phyloP scores from a whole-genome alignment of 1,284 basidiomycete species.

The Pterulicium gracile region DNA sequence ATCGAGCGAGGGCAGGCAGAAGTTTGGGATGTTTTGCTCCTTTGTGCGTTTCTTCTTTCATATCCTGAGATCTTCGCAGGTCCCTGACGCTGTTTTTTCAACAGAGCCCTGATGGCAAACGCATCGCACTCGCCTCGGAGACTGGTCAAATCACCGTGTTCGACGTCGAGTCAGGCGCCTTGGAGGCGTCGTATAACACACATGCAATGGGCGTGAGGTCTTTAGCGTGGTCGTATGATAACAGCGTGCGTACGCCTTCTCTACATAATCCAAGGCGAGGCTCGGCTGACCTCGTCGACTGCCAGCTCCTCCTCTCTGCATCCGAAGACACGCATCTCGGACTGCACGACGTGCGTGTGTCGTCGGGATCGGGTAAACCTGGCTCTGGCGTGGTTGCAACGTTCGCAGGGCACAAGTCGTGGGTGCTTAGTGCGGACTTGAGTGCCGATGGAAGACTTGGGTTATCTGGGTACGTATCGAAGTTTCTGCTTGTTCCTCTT shows the following conservation, averaged over 20 bases:
- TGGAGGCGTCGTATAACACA: slow-evolving; percentile 64
- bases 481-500: no score
- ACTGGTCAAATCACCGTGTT: slow-evolving; percentile 76
- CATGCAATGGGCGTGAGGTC: slow-evolving; percentile 82
- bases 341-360: slow-evolving; percentile 68
- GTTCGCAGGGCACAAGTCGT: slow-evolving; percentile 75
- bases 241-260: slow-evolving; percentile 12
- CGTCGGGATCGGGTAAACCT: slow-evolving; percentile 32
- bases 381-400: slow-evolving; percentile 61
- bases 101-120: slow-evolving; percentile 80
- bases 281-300: slow-evolving; percentile 9
- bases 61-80: slow-evolving; percentile 5
- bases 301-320: slow-evolving; percentile 69
- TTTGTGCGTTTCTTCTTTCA: slow-evolving; percentile 12
- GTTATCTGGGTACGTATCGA: slow-evolving; percentile 63
- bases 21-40: slow-evolving; percentile 74
- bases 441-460: slow-evolving; percentile 70
- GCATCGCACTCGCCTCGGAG: slow-evolving; percentile 70
- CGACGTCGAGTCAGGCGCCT: slow-evolving; percentile 55
- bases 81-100: slow-evolving; percentile 11
- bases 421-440: slow-evolving; percentile 74
- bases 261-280: slow-evolving; percentile 15
- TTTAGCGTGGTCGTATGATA: slow-evolving; percentile 76
- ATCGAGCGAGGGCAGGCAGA: slow-evolving; percentile 55
- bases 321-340: slow-evolving; percentile 84